Base-by-base conservation (phyloP, 2,329 filamentous ascomycete genomes). In the Aspergillus novofumigatus region DNA sequence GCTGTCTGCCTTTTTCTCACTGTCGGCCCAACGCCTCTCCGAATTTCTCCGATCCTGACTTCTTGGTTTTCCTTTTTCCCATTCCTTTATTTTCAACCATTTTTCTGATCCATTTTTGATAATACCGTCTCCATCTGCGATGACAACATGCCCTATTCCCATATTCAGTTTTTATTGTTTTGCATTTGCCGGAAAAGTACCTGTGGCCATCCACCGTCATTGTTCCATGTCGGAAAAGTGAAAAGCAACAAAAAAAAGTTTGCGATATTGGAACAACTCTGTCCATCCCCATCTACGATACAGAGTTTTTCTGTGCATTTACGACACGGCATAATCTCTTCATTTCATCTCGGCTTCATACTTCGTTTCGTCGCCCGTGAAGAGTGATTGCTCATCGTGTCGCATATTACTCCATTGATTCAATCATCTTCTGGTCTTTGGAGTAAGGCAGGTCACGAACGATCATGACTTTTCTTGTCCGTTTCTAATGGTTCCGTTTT, bases 391-490 rank as follows among this genome's bases (percentile, higher is more conserved):
- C 56, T 59, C 52, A 55, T 53, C 62, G 45, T 64, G 59, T 62
- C 59, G 45, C 58, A 60, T 50, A 57, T 55, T 60, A 50, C 57
- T 52, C 48, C 51, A 44, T 51, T 63, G 58, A 57, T 47, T 47
- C 10, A 11, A 23, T 23, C 42, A 23, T 51, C 57, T 60, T 60
- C 60, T 48, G 57, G 54, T 57, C 59, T 55, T 59, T 57, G 60
- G 58, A 61, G 61, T 59, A 58, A 62, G 68, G 67, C 21, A 47
- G 68, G 67, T 70, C 67, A 72, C 68, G 70, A 72, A 72, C 64
- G 69, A 70, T 71, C 59, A 72, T 66, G 70, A 72, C 65, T 68
- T 71, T 74, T 72, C 69, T 70, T 69, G 68, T 65, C 66, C 35
- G 25, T 48, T 26, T 51, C 42, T 20, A 32, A 53, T 49, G 52